These are phyloP conservation scores for Grigorovia transvaalensis DNA, from an alignment of 805 yeast genomes.

Conservation along the genomic window DNA sequence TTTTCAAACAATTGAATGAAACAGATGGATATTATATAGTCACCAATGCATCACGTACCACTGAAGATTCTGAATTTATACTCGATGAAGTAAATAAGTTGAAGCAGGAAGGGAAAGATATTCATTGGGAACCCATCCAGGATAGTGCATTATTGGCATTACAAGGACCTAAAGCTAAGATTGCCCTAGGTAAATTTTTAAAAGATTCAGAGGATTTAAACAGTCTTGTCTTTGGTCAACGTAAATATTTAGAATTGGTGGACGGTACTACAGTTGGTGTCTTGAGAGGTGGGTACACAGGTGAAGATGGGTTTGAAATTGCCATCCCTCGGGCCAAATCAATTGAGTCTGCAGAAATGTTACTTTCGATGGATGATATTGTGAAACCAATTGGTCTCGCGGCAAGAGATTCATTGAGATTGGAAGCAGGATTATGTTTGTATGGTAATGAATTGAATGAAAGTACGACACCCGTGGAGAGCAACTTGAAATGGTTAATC, in stretches of 20 bases:
- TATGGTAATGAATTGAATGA: slow-evolving; percentile 89
- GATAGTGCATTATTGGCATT: slow-evolving; percentile 70
- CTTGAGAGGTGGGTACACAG: slow-evolving; percentile 96
- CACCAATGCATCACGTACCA: slow-evolving; percentile 92
- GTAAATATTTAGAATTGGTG: slow-evolving; percentile 29
- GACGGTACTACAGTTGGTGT: slow-evolving; percentile 48
- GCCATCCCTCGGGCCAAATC: slow-evolving; percentile 59
- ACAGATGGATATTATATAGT: slow-evolving; percentile 66
- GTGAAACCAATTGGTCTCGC: slow-evolving; percentile 91
- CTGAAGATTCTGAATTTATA: slow-evolving; percentile 62
- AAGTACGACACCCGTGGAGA: slow-evolving; percentile 74
- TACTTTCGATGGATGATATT: slow-evolving; percentile 42
- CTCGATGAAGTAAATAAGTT: slow-evolving; percentile 37
- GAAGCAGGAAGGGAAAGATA: slow-evolving; percentile 6
- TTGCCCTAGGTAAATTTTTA: slow-evolving; percentile 54
- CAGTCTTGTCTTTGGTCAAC: slow-evolving; percentile 64
- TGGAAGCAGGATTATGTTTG: slow-evolving; percentile 97
- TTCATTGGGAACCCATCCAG: slow-evolving; percentile 41
- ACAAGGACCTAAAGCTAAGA: slow-evolving; percentile 85
- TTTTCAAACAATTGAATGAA: slow-evolving; percentile 58
- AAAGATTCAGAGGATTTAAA: slow-evolving; percentile 34
- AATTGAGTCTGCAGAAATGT: slow-evolving; percentile 46
- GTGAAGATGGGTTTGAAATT: slow-evolving; percentile 96
- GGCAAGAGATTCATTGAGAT: slow-evolving; percentile 91
- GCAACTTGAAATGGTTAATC: slow-evolving; percentile 80